Conservation (phyloP, 441 rosid genomes). For the Rhodomyrtus psidioides region DNA sequence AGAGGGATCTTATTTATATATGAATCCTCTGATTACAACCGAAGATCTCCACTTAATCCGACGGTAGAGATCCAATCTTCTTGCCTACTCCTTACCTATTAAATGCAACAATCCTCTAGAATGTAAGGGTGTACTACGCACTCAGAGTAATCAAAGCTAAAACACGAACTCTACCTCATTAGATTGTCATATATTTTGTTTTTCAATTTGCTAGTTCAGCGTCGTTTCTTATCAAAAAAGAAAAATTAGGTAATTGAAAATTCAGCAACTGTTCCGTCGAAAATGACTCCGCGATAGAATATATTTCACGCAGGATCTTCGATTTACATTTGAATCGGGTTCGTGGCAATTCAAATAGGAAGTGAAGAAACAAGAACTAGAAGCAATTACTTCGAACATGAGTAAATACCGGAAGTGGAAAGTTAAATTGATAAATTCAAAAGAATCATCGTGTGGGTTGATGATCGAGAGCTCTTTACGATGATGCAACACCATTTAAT, state of each 20-base stretch:
- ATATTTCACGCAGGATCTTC: accelerated
- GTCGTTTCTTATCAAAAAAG: too few relatives aligned
- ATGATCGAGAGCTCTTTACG: background rate
- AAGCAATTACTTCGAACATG: background rate
- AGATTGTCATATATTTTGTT: background rate
- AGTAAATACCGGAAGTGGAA: accelerated
- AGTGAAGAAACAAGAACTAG: background rate
- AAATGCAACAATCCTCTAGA: background rate
- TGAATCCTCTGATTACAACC: background rate
- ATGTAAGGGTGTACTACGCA: background rate
- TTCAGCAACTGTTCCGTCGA: accelerated
- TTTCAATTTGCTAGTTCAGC: background rate
- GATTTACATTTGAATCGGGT: accelerated
- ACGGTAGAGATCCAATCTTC: accelerated
- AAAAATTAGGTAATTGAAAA: background rate
- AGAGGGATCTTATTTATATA: accelerated
- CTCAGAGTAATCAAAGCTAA: background rate
- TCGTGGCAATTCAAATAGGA: accelerated
- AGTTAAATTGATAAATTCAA: background rate
- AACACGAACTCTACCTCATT: accelerated
- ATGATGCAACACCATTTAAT: background rate
- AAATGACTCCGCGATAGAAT: accelerated
- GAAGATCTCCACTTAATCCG: accelerated
- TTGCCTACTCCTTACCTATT: background rate
- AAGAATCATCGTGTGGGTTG: background rate